Conservation (phyloP, 306 rosid species). For the Prunus davidiana region DNA sequence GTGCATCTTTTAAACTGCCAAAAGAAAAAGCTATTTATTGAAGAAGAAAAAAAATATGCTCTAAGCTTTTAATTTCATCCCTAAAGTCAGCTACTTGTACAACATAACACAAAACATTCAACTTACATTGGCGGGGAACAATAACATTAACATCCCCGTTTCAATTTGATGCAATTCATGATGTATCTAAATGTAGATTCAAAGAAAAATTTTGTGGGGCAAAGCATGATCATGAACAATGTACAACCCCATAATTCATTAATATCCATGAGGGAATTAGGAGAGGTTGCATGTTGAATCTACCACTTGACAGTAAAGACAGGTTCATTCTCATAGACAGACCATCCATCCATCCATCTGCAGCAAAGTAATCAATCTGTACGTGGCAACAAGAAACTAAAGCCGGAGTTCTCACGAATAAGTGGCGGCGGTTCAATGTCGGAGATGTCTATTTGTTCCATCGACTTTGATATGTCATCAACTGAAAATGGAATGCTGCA, state of each 20-base stretch:
- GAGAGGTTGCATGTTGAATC: neutral
- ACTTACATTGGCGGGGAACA: slow-evolving; percentile 15
- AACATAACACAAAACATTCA: slow-evolving; percentile 17
- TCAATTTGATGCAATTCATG: slow-evolving; percentile 16
- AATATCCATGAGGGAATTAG: neutral
- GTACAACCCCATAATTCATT: slow-evolving; percentile 22
- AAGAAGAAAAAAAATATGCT: neutral
- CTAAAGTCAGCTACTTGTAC: slow-evolving; percentile 27
- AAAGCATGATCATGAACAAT: slow-evolving; percentile 17
- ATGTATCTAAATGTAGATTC: slow-evolving; percentile 18
- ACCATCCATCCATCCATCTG: neutral
- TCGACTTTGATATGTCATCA: slow-evolving; percentile 91
- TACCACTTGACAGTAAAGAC: neutral
- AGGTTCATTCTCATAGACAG: neutral
- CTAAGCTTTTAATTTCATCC: slow-evolving; percentile 9
- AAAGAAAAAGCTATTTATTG: too few species aligned
- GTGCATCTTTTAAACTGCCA: too few species aligned
- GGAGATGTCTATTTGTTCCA: slow-evolving; percentile 73
- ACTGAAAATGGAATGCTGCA: slow-evolving; percentile 97
- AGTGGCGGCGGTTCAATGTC: slow-evolving; percentile 96
- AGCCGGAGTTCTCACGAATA: slow-evolving; percentile 95
- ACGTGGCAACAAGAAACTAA: slow-evolving; percentile 83
- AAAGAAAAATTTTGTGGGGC: slow-evolving; percentile 19
- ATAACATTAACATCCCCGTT: neutral
- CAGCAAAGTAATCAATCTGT: slow-evolving; percentile 50